Conservation (phyloP, 768 basidiomycete species). For the Termitomyces sp. region DNA sequence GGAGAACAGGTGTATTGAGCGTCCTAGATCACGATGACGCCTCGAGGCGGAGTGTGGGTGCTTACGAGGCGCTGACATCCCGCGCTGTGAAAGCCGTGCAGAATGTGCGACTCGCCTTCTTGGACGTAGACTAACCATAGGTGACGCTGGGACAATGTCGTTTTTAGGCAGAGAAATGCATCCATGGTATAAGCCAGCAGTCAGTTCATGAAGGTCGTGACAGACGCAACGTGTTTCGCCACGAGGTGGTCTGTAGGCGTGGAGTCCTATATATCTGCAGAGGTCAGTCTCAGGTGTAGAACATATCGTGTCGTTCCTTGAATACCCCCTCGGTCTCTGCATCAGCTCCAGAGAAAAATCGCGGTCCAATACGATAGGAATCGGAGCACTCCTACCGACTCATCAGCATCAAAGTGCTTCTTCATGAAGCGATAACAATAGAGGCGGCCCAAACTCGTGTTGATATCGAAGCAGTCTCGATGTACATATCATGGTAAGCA, state of each 20-base stretch:
- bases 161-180: neutral
- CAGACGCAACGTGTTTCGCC: neutral
- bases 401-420: neutral
- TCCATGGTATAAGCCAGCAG: neutral
- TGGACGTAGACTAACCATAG: neutral
- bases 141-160: neutral
- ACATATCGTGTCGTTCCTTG: neutral
- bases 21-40: neutral
- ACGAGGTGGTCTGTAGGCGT: conserved; percentile 1
- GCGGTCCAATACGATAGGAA: neutral
- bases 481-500: neutral
- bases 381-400: neutral
- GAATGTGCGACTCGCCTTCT: neutral
- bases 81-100: neutral
- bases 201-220: neutral
- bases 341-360: neutral
- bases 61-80: neutral
- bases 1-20: neutral
- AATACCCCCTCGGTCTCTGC: neutral
- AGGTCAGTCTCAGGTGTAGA: neutral
- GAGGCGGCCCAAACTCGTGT: neutral
- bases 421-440: neutral
- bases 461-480: neutral
- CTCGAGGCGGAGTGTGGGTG: neutral
- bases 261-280: neutral